A percentile compares a stretch with the other conserved stretches of the same genome.
These are phyloP conservation scores for Leucocoprinus sp. DNA, from an alignment of 768 basidiomycete genomes.

Conservation along the genomic window DNA sequence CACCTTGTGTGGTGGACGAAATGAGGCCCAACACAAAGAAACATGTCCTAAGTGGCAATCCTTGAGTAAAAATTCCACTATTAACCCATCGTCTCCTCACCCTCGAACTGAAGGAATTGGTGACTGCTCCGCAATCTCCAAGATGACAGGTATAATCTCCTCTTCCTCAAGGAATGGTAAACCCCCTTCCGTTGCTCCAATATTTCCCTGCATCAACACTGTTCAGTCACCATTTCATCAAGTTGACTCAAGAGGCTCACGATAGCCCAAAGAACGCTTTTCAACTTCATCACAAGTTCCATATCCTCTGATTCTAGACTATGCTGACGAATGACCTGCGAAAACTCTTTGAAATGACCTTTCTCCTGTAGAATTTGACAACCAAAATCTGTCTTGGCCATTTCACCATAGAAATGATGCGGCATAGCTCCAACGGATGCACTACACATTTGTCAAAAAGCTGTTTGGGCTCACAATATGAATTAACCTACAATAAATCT, in stretches of 20 bases:
- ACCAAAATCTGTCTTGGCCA: slow-evolving; percentile 93
- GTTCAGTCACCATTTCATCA: background rate
- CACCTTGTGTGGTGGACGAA: slow-evolving; percentile 85
- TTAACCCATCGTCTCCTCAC: slow-evolving; percentile 34
- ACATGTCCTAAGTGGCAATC: slow-evolving; percentile 60
- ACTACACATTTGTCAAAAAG: slow-evolving; percentile 25
- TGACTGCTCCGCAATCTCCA: slow-evolving; percentile 88
- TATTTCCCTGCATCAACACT: slow-evolving; percentile 67
- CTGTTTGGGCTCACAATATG: background rate
- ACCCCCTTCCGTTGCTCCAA: slow-evolving; percentile 84
- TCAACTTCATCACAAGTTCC: slow-evolving; percentile 80
- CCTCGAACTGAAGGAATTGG: slow-evolving; percentile 87
- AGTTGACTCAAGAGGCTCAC: slow-evolving; percentile 38
- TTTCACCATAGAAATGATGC: slow-evolving; percentile 95
- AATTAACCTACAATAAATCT: slow-evolving; percentile 41
- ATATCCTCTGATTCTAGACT: slow-evolving; percentile 77
- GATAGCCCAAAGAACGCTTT: slow-evolving; percentile 95
- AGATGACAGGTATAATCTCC: slow-evolving; percentile 82
- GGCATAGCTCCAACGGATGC: slow-evolving; percentile 84
- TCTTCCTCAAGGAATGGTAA: slow-evolving; percentile 95
- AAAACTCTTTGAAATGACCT: slow-evolving; percentile 86
- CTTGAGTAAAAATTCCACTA: background rate
- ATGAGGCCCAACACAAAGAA: slow-evolving; percentile 93
- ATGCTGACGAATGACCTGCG: slow-evolving; percentile 83
- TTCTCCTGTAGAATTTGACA: slow-evolving; percentile 87